phyloP scores from a whole-genome alignment of 1,139 yeast genomes.

The Lodderomyces margitis region DNA sequence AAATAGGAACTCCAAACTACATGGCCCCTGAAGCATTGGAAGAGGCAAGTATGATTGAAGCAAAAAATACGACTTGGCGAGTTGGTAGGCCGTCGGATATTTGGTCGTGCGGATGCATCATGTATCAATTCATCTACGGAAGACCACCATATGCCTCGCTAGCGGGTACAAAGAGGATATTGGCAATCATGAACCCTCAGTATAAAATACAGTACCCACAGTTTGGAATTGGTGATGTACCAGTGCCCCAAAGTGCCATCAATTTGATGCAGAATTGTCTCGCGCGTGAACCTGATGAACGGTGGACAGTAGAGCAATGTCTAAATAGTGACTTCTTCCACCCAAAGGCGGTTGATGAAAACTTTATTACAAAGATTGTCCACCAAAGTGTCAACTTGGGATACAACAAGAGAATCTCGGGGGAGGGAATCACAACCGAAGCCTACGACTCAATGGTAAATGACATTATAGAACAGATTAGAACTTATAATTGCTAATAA shows the following conservation, averaged over 20 bases:
- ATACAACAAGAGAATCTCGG: constrained; percentile 34
- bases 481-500: constrained; percentile 6
- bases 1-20: constrained; percentile 93
- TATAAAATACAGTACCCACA: constrained; percentile 71
- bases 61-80: constrained; percentile 59
- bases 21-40: constrained; percentile 97
- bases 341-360: constrained; percentile 71
- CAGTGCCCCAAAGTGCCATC: constrained; percentile 67
- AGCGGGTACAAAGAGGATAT: constrained; percentile 73
- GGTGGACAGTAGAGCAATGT: constrained; percentile 67
- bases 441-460: constrained; percentile 44
- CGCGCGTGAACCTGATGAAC: constrained; percentile 63
- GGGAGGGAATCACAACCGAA: constrained; percentile 37
- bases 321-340: constrained; percentile 58
- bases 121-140: constrained; percentile 94
- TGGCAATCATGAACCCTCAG: constrained; percentile 86
- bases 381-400: constrained; percentile 77
- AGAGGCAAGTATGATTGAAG: constrained; percentile 46
- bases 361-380: constrained; percentile 67
- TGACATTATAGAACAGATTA: constrained; percentile 38
- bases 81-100: constrained; percentile 96
- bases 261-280: constrained; percentile 75
- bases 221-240: constrained; percentile 58
- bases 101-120: constrained; percentile 97
- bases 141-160: constrained; percentile 85